Evolutionary conservation across 2,329 filamentous ascomycete species (phyloP), one percentile per base, ranked within the genome.

Genomic region (Aspergillus novoparasiticus): DNA sequence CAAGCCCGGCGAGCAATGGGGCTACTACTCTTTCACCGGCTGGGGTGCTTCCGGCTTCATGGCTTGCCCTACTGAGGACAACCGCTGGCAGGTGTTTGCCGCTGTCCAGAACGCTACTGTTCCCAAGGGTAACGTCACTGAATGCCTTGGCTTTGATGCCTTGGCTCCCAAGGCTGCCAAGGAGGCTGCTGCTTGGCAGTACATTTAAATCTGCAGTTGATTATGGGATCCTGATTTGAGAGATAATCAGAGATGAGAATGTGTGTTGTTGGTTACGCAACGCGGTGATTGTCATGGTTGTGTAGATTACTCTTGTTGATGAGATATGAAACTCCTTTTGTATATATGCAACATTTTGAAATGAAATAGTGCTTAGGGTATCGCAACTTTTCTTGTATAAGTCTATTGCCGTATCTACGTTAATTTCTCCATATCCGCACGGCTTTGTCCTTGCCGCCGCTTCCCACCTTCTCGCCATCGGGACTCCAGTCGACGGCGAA

Each of bases 401-500:
- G 61, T 32, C 58, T 46, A 36, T 53, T 58, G 43, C 46, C 34
- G 36, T 57, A 62, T 57, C 55, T 62, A 61, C 46, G 68, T 71
- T 74, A 90, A 76, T 89, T 85, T 69, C 85, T 83, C 87, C 87
- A 90, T 69, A 89, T 84, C 72, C 86, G 82, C 59, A 90, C 86
- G 57, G 84, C 83, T 78, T 96, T 97, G 78, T 99, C 95, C 76
- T 94, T 94, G 11, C 95, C 95, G 60, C 94, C 95, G 76, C 93
- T 97, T 21, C 89, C 93, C 19, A 98, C 94, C 70, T 89, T 89
- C 70, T 92, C 87, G 10, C 95, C 95, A 75, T 97, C 94, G 0
- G 93, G 90, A 70, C 91, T 94, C 95, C 94, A 98, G 76, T 98
- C 94, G 14, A 97, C 89, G 0, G 94, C 93, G 77, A 94, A 97